A percentile compares a stretch with the other conserved stretches of the same genome.
Conservation (phyloP, 176 grass and related monocot species). For the Oryza meridionalis region DNA sequence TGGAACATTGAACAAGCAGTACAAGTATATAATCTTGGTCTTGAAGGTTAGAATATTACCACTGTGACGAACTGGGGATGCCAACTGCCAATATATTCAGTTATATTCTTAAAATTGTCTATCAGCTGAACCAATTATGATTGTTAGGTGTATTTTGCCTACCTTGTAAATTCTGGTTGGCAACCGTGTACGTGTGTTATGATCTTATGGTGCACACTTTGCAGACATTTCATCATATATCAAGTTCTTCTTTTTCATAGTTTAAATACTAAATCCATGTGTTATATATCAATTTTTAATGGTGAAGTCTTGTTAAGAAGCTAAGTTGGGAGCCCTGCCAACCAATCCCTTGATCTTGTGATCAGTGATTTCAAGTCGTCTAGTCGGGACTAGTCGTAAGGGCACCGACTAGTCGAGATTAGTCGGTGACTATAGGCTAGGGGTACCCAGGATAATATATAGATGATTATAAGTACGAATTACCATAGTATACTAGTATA, state of each 20-base stretch:
- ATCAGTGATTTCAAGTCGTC: too few species aligned
- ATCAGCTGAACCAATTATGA: neutral
- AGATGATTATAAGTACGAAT: too few species aligned
- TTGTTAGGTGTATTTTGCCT: neutral
- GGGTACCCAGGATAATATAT: too few species aligned
- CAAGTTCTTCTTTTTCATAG: neutral
- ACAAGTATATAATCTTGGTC: neutral
- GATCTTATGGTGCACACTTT: slow-evolving; percentile 2
- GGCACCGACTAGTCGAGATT: too few species aligned
- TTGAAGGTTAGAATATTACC: neutral
- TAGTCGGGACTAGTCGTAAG: too few species aligned
- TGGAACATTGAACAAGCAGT: slow-evolving; percentile 24
- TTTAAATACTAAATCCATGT: neutral
- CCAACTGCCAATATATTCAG: neutral
- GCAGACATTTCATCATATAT: neutral
- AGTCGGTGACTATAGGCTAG: too few species aligned
- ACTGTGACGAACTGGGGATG: neutral
- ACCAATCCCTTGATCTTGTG: neutral
- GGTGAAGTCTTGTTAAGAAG: neutral
- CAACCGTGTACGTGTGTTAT: slow-evolving; percentile 3
- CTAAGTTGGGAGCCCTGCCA: slow-evolving; percentile 26
- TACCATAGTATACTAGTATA: too few species aligned
- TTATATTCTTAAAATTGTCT: slow-evolving; percentile 1
- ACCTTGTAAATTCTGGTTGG: neutral
- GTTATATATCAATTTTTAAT: slow-evolving; percentile 15